Evolutionary conservation across 1,139 yeast species (phyloP).

Genomic region (Petasospora fabianii): DNA sequence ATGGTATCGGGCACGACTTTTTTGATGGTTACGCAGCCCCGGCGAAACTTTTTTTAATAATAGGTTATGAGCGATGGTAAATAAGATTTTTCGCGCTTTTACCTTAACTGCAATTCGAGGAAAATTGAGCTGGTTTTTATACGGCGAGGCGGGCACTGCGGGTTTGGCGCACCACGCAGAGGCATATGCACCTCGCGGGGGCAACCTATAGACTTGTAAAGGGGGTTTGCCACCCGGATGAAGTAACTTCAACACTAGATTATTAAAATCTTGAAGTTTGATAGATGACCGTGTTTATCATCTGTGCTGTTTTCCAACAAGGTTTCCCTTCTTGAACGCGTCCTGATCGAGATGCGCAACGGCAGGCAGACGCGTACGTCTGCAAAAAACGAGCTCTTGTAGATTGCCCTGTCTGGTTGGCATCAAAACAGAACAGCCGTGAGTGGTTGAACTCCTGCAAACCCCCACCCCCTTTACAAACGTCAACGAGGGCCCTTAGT

Average conservation of each 20-base stretch:
- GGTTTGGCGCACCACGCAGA: slow-evolving; percentile 4
- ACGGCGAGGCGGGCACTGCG: slow-evolving; percentile 9
- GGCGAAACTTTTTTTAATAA: background rate
- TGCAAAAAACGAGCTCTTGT: background rate
- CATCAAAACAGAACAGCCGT: background rate
- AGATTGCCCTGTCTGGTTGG: background rate
- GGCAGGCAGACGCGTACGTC: background rate
- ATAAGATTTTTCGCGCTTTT: background rate
- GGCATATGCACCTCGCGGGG: slow-evolving; percentile 1
- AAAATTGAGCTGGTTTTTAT: slow-evolving; percentile 11
- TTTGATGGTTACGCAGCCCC: slow-evolving; percentile 5
- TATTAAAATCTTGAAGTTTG: no score
- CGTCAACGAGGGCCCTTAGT: no score
- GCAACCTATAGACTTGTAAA: background rate
- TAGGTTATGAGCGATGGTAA: background rate
- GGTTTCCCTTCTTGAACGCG: background rate
- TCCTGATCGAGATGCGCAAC: no score
- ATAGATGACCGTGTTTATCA: no score
- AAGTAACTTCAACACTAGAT: no score
- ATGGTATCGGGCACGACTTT: slow-evolving; percentile 8
- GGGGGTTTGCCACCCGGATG: no score
- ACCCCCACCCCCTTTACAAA: no score
- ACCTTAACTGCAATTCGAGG: slow-evolving; percentile 9
- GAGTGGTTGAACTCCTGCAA: background rate
- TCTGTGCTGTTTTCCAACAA: no score